Base-by-base conservation (phyloP, 176 grass and related monocot species). In the Oropetium thomaeum region DNA sequence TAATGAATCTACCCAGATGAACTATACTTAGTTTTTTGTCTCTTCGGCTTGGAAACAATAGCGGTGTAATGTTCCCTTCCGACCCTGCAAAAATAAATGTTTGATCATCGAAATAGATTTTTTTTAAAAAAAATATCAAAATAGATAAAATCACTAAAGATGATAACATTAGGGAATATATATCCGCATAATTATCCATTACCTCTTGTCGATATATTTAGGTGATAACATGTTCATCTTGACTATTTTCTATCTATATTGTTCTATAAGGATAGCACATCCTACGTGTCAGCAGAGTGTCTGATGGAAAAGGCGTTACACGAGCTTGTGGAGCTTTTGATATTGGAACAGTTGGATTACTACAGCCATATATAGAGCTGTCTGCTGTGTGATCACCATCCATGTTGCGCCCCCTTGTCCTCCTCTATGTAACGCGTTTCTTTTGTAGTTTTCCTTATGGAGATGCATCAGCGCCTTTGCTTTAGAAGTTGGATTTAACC, bases 281-380 rank as follows among this genome's bases (percentile, higher is more conserved):
- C 15, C 54, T n/a, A 12, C 38, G 30, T 58, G 35, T 20, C 35
- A 74, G 34, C 34, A 74, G 59, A 3, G 16, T 22, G 16, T 22
- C 25, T 30, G 71, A 41, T 4, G 35, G n/a, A n/a, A 58, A 73
- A 58, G 10, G 26, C 23, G 16, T n/a, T 54, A 27, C 57, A 15
- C 23, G 73, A 62, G 39, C 73, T 23, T 6, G 8, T 19, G 41
- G 73, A 62, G 39, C 73, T 23, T 6, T 15, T 19, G 41, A 25
- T 39, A 48, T 40, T 76, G 73, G 74, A 76, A 64, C 42, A 76
- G 59, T 25, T 76, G n/a, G 57, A 22, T 45, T 40, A 73, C 35
- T 51, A 75, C 38, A 45, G 72, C 26, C 37, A 61, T 28, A 0
- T 34, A 19, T 28, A 0, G 52, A 19, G 38, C 37, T 19, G 13